Evolutionary conservation across 148 eudicot species (phyloP).

Genomic region (Hydrangea macrophylla): DNA sequence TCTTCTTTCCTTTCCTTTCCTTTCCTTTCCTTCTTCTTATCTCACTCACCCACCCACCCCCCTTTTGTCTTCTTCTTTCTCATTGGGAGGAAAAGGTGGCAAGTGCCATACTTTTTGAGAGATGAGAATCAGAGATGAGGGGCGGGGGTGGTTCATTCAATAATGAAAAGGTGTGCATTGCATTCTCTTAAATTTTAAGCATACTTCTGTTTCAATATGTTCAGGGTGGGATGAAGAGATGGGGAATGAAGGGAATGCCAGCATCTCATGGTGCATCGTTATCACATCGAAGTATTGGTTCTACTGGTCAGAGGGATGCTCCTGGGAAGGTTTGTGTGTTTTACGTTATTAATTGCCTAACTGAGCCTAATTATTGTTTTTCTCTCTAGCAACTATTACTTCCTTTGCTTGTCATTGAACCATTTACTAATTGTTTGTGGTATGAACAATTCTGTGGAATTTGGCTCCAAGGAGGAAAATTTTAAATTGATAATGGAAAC

Average conservation of each 20-base stretch:
- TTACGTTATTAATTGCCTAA: too few species aligned
- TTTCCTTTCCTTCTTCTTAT: too few species aligned
- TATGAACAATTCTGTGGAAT: background rate
- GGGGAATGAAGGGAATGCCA: slow-evolving; percentile 57
- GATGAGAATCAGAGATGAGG: too few species aligned
- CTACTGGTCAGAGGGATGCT: slow-evolving; percentile 95
- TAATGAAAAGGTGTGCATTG: background rate
- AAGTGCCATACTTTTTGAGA: too few species aligned
- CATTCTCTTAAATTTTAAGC: too few species aligned
- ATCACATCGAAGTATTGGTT: slow-evolving; percentile 85
- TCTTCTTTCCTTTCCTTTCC: too few species aligned
- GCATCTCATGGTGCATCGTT: slow-evolving; percentile 91
- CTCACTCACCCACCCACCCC: too few species aligned
- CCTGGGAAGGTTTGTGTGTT: slow-evolving; percentile 62
- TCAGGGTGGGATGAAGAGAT: slow-evolving; percentile 88
- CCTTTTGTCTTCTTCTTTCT: too few species aligned
- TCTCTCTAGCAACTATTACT: background rate
- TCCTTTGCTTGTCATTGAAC: background rate
- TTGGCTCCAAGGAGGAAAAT: background rate
- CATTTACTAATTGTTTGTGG: background rate
- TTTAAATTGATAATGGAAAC: too few species aligned
- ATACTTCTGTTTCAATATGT: slow-evolving; percentile 2
- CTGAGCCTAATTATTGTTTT: background rate
- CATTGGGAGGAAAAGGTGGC: too few species aligned
- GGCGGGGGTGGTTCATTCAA: too few species aligned